Conservation (phyloP, 2,329 filamentous ascomycete genomes). For the Lizonia empirigonia region DNA sequence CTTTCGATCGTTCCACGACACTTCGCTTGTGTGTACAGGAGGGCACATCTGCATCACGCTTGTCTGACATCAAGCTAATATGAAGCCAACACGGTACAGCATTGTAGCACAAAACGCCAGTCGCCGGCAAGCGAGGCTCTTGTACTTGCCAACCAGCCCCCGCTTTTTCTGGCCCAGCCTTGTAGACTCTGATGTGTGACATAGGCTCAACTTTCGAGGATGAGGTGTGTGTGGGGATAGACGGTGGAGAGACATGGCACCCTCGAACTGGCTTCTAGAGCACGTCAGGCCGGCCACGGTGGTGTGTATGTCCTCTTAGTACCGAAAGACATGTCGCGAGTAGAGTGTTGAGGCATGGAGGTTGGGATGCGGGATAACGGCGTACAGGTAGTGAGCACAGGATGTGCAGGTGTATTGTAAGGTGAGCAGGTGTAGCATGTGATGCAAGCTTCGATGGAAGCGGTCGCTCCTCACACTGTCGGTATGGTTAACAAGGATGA, state of each 20-base stretch:
- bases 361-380: conserved; percentile 4
- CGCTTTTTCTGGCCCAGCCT: conserved; percentile 9
- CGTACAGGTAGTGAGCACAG: conserved; percentile 12
- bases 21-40: conserved; percentile 7
- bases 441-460: not conserved
- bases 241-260: not conserved
- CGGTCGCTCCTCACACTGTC: not conserved
- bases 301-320: not conserved
- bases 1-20: not conserved
- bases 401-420: conserved; percentile 3
- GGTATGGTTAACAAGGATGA: not conserved
- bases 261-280: conserved; percentile 1
- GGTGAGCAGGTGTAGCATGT: conserved; percentile 4
- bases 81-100: conserved; percentile 6
- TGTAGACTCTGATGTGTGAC: conserved; percentile 10
- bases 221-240: conserved; percentile 1
- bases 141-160: conserved; percentile 5
- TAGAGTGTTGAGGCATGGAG: conserved; percentile 12
- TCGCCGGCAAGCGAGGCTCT: conserved; percentile 11
- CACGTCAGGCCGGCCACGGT: not conserved
- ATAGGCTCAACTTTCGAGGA: not conserved
- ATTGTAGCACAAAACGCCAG: conserved; percentile 6
- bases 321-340: not conserved
- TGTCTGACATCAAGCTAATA: conserved; percentile 6
- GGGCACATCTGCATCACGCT: conserved; percentile 12